Percentiles rank a stretch among this genome's conserved stretches.
These are phyloP conservation scores for Exophiala xenobiotica DNA, from an alignment of 2,329 filamentous ascomycete genomes.

Conservation along the genomic window DNA sequence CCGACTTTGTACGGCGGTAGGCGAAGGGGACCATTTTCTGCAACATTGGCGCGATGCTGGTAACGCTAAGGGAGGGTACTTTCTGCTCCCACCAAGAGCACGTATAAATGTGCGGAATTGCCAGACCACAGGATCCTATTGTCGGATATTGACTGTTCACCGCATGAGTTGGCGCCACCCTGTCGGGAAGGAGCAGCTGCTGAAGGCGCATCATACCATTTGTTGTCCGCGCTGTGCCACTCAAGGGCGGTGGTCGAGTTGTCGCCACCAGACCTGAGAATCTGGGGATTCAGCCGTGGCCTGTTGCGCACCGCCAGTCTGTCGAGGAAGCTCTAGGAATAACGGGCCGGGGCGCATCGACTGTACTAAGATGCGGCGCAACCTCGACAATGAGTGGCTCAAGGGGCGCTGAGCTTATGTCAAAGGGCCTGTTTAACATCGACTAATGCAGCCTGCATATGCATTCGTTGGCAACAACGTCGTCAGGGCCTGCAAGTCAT, in stretches of 20 bases:
- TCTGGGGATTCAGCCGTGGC: constrained; percentile 11
- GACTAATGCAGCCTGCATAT: constrained; percentile 29
- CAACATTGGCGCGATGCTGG: constrained; percentile 15
- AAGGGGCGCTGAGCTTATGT: constrained; percentile 18
- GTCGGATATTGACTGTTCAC: not conserved
- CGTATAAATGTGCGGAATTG: not conserved
- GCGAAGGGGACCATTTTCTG: constrained; percentile 16
- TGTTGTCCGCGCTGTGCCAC: not conserved
- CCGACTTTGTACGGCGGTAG: constrained; percentile 11
- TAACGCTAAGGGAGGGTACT: not conserved
- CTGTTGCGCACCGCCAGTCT: constrained; percentile 14
- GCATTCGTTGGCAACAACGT: constrained; percentile 29
- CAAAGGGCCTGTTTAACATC: constrained; percentile 20
- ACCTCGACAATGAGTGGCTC: constrained; percentile 19
- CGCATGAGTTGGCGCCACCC: not conserved
- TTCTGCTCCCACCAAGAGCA: not conserved
- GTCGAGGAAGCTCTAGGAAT: constrained; percentile 8
- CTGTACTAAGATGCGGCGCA: constrained; percentile 5
- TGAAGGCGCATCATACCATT: constrained; percentile 1
- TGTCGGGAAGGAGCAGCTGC: constrained; percentile 2
- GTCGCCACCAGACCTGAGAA: constrained; percentile 9
- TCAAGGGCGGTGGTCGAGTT: not conserved
- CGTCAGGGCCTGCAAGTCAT: constrained; percentile 27
- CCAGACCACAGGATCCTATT: not conserved
- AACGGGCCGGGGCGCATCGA: constrained; percentile 16